Evolutionary conservation across 805 yeast species (phyloP), one percentile per base, ranked within the genome.

Genomic region (Isabelozyma pseudorhagii): DNA sequence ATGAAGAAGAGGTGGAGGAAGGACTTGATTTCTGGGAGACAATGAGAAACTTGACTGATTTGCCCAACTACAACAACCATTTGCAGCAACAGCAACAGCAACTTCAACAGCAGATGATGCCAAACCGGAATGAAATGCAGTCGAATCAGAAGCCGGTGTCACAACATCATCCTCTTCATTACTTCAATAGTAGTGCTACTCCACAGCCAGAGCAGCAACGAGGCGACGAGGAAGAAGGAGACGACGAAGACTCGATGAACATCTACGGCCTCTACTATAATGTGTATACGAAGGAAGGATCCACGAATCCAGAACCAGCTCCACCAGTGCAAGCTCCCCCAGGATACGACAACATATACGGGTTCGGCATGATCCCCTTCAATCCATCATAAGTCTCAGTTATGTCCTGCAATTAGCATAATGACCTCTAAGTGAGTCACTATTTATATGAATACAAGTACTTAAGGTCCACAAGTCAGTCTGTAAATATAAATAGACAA

Each of bases 11-110:
- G 10, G 64, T 75, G 4, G 89, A 83, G 40, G 89, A 82, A 50
- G 89, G 81, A 18, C 56, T 80, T 34, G 90, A 84, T 61, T 85
- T 84, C 60, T 85, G 89, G 87, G 91, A 85, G 53, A 80, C 83
- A 2, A 75, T 85, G 78, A 72, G 85, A 45, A 74, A 82, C 14
- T 21, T 21, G 25, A 80, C 84, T 57, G 54, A 64, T 47, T 41
- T 57, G 43, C 48, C 51, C 42, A 46, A 56, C 38, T 34, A 40
- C 11, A 46, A 50, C 34, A 49, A 45, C 42, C 38, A 28, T 10
- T 44, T 38, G 6, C 50, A 34, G 44, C 62, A 38, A 21, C 25
- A 21, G 25, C 25, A 21, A 21, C 25, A 21, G 44, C 56, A 46
- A 36, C 51, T 44, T 25, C 50, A 49, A 28, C 44, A 36, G 29